Base-by-base conservation (phyloP, 1,284 basidiomycete genomes). In the Boletus albobrunnescens region DNA sequence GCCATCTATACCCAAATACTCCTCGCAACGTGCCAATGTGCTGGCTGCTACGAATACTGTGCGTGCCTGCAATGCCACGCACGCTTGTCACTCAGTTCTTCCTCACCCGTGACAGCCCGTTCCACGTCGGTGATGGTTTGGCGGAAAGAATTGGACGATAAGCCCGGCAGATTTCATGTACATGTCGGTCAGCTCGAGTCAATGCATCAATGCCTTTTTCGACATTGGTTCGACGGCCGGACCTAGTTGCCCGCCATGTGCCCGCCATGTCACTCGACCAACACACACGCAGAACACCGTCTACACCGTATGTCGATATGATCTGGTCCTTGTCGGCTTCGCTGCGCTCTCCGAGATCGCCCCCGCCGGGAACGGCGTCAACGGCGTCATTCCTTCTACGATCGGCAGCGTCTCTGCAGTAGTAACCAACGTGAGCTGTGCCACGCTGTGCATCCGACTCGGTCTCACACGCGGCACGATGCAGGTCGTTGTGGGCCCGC, bases 201-300 rank as follows among this genome's bases (percentile, higher is more conserved):
- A 67, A 14, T 64, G 80, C 56, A 64, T 81, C 16, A 79, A 78
- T 22, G 71, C 74, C 6, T 61, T 82, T 41, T 77, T 80, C 50
- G 74, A 69, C 11, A 54, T 72, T n/a, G 52, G 51, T 28, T 53
- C 61, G 41, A 59, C 59, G 26, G 51, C 56, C 33, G 58, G 3
- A 37, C 39, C 19, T 60, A 64, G 30, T 20, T 59, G 12, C 65
- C 66, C 22, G n/a, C 22, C 22, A 22, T 22, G 22, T 22, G 4
- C 27, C 27, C 27, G 5, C 9, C 9, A 4, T 9, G 27, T 13
- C 27, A 9, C 12, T 5, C 27, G 27, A 10, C 10, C 23, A n/a
- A 22, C 8, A 27, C 14, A 3, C 13, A 5, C 51, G 71, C 62
- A 84, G 81, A 67, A 80, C 79, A n/a, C n/a, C 55, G 73, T 77